Percentiles rank a stretch among this genome's conserved stretches.
Conservation (phyloP, 768 basidiomycete species). For the Crassisporium funariophilum region DNA sequence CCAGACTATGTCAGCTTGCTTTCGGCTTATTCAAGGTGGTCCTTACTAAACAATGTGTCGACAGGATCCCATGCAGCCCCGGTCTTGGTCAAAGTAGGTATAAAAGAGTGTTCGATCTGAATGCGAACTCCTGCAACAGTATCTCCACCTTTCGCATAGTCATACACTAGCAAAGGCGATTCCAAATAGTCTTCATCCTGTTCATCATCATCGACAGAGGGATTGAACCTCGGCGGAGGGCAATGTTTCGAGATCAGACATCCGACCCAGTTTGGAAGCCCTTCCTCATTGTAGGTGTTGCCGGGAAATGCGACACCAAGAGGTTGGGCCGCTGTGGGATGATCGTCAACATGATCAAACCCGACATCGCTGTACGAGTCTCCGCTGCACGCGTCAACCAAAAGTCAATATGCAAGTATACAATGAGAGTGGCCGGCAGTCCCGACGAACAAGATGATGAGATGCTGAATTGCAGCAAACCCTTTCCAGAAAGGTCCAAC, state of each 20-base stretch:
- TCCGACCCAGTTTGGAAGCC: constrained; percentile 63
- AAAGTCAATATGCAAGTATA: neutral
- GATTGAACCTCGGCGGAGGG: constrained; percentile 35
- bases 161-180: constrained; percentile 51
- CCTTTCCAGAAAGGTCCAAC: constrained; percentile 42
- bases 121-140: constrained; percentile 40
- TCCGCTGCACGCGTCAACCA: constrained; percentile 41
- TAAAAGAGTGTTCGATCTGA: constrained; percentile 43
- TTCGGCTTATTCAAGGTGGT: neutral
- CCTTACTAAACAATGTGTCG: constrained; percentile 51
- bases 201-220: constrained; percentile 18
- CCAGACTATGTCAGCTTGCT: neutral
- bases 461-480: constrained; percentile 38
- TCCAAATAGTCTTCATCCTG: constrained; percentile 31
- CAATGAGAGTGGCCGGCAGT: neutral
- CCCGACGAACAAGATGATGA: constrained; percentile 54
- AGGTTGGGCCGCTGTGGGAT: constrained; percentile 44
- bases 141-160: constrained; percentile 59
- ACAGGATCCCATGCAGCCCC: constrained; percentile 42
- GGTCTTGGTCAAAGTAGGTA: constrained; percentile 35
- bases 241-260: constrained; percentile 47
- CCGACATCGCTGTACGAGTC: constrained; percentile 58
- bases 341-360: constrained; percentile 13
- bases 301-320: constrained; percentile 55
- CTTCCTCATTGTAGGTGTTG: constrained; percentile 44